A percentile compares a stretch with the other conserved stretches of the same genome.
Conservation (phyloP, 495 filamentous ascomycete genomes). For the Tetracladium setigerum region DNA sequence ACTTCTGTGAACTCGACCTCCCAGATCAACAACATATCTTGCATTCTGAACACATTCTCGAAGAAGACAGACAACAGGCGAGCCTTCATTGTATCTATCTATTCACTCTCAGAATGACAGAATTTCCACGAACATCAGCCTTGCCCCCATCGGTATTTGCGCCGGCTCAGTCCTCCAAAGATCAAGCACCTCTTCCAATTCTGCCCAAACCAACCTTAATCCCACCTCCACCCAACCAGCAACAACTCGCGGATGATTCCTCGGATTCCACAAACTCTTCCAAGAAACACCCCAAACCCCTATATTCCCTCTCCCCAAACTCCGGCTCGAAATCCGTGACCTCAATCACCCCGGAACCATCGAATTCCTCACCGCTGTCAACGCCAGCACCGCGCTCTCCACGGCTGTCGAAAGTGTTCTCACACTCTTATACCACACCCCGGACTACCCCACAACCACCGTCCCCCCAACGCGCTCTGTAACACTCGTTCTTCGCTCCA, state of each 20-base stretch:
- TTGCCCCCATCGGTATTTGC: constrained; percentile 25
- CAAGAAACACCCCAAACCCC: constrained; percentile 5
- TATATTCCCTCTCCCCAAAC: constrained; percentile 45
- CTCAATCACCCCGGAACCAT: constrained; percentile 54
- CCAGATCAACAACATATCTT: too few species aligned
- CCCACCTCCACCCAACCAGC: background rate
- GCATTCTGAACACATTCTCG: too few species aligned
- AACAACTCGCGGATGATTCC: background rate
- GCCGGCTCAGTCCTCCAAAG: constrained; percentile 8
- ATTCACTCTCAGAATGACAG: constrained; percentile 14
- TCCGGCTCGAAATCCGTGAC: constrained; percentile 65
- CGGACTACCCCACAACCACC: constrained; percentile 28
- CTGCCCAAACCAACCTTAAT: constrained; percentile 3
- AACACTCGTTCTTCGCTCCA: constrained; percentile 75
- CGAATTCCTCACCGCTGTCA: constrained; percentile 55
- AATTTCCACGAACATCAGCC: constrained; percentile 24
- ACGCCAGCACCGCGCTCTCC: constrained; percentile 49
- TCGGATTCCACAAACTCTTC: background rate
- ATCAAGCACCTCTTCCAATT: constrained; percentile 5
- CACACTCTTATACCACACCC: constrained; percentile 49
- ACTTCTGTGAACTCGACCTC: too few species aligned
- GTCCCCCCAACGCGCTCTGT: constrained; percentile 58
- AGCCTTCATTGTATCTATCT: too few species aligned
- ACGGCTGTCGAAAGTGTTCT: constrained; percentile 59
- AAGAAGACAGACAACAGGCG: too few species aligned